These are phyloP conservation scores for Nymphaea thermarum DNA, from an alignment of 164 flowering plant genomes.

Conservation along the genomic window DNA sequence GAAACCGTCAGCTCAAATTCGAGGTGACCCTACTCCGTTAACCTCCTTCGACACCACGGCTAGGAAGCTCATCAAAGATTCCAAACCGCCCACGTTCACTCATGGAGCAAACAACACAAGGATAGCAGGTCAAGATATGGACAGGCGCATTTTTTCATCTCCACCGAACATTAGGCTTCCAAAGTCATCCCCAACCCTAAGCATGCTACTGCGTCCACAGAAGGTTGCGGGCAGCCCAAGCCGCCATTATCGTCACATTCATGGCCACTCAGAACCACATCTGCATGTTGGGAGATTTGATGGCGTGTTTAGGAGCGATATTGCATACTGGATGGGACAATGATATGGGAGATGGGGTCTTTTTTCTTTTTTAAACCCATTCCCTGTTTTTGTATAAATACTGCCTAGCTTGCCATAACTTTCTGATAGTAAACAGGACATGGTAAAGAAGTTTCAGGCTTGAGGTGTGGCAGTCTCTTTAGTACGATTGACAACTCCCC, in stretches of 20 bases:
- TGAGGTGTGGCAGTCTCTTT: background rate
- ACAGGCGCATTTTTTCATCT: background rate
- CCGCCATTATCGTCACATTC: background rate
- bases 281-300: background rate
- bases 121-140: background rate
- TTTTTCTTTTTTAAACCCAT: background rate
- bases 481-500: background rate
- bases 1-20: slow-evolving; percentile 82
- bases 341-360: background rate
- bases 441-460: background rate
- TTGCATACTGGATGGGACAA: background rate
- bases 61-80: background rate
- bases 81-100: background rate
- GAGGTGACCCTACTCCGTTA: slow-evolving; percentile 14
- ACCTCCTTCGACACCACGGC: background rate
- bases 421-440: background rate
- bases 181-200: background rate
- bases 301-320: background rate
- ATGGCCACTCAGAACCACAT: background rate
- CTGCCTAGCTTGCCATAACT: background rate
- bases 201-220: background rate
- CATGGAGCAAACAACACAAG: background rate
- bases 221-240: background rate
- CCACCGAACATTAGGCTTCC: background rate
- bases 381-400: too few species aligned